phyloP scores from a whole-genome alignment of 139 green algal species.

The Picochlorum sp. region DNA sequence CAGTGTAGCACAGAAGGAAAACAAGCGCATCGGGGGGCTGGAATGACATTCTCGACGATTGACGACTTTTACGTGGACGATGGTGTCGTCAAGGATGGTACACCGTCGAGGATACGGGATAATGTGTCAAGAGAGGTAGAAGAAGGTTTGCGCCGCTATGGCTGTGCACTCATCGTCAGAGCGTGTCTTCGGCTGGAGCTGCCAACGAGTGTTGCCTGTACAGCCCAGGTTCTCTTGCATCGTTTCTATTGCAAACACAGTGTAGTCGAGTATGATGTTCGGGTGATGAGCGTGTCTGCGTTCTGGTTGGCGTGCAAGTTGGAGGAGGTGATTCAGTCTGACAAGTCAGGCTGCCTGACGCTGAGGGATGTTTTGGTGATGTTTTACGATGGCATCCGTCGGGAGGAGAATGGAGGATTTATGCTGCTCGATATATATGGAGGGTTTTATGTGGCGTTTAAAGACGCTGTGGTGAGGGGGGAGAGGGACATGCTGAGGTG shows the following conservation, averaged over 20 bases:
- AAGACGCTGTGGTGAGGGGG: slow-evolving; percentile 49
- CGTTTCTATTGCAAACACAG: slow-evolving; percentile 92
- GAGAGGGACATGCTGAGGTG: slow-evolving; percentile 73
- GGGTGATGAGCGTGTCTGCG: slow-evolving; percentile 67
- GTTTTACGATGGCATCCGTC: slow-evolving; percentile 56
- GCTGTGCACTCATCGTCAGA: slow-evolving; percentile 67
- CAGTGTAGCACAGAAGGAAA: too few relatives aligned
- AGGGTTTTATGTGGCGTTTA: slow-evolving; percentile 54
- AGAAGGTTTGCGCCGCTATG: slow-evolving; percentile 57
- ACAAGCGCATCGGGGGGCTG: slow-evolving; percentile 7
- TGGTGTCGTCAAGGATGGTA: slow-evolving; percentile 57
- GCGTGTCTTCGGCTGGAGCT: slow-evolving; percentile 53
- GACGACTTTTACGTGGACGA: slow-evolving; percentile 82
- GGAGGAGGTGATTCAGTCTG: slow-evolving; percentile 62
- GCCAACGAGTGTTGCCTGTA: slow-evolving; percentile 74
- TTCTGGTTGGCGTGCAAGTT: slow-evolving; percentile 82
- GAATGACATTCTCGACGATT: slow-evolving; percentile 45
- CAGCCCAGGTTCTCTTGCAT: slow-evolving; percentile 85
- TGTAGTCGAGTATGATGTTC: slow-evolving; percentile 67
- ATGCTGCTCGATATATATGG: not conserved
- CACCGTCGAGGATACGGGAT: slow-evolving; percentile 57
- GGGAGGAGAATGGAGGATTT: not conserved
- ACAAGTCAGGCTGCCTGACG: slow-evolving; percentile 7
- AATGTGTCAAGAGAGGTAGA: slow-evolving; percentile 63
- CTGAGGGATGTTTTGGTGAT: slow-evolving; percentile 62